A percentile compares a stretch with the other conserved stretches of the same genome.
Evolutionary conservation across 1,139 yeast genomes (phyloP).

Genomic region (Saccharomyces pastorianus): DNA sequence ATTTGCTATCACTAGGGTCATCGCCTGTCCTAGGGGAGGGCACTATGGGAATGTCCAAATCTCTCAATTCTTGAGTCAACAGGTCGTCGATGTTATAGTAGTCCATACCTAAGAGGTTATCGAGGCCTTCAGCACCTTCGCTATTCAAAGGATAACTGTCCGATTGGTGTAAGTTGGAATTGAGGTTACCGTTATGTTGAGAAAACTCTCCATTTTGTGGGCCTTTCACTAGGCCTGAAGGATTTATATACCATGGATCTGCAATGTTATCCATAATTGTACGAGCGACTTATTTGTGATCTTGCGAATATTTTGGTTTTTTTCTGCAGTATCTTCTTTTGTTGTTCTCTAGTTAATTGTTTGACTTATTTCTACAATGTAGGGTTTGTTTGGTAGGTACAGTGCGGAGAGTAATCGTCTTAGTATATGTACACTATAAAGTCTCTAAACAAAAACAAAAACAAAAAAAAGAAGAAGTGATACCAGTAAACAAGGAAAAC

Average conservation of each 20-base stretch:
- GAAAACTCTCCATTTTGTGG: background rate
- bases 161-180: background rate
- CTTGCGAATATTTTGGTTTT: background rate
- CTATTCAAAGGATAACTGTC: background rate
- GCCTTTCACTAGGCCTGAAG: constrained; percentile 8
- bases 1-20: background rate
- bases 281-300: background rate
- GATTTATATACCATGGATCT: constrained; percentile 12
- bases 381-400: background rate
- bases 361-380: background rate
- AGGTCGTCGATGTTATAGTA: constrained; percentile 25
- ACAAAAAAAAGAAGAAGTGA: background rate
- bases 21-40: constrained; percentile 10
- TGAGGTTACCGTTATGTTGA: constrained; percentile 2
- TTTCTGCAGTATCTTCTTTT: background rate
- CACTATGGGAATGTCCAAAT: constrained; percentile 27
- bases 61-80: constrained; percentile 26
- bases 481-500: background rate
- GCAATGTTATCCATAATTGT: constrained; percentile 9
- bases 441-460: background rate
- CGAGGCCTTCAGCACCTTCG: constrained; percentile 5
- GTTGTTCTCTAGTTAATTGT: background rate
- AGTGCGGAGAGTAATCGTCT: background rate
- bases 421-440: background rate
- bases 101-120: constrained; percentile 12